Conservation (phyloP, 805 yeast species). For the Sungouiozyma ichnusensis region DNA sequence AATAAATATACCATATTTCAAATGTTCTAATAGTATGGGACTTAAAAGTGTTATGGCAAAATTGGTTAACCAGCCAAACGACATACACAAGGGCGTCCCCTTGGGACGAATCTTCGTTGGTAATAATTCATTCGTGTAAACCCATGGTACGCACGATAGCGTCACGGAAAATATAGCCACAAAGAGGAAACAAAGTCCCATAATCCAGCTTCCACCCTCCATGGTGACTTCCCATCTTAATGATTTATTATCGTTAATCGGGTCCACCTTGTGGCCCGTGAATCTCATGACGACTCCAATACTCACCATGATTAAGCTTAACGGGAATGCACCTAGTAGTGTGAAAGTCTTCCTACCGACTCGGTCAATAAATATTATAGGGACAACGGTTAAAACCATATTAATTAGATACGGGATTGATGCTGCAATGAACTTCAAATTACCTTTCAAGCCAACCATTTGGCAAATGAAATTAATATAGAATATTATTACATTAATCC, state of each 20-base stretch:
- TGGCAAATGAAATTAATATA: conserved; percentile 39
- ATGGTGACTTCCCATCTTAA: conserved; percentile 30
- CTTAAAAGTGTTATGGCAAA: conserved; percentile 31
- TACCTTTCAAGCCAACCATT: conserved; percentile 35
- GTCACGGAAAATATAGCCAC: conserved; percentile 39
- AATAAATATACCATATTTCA: conserved; percentile 34
- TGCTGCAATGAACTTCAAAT: conserved; percentile 26
- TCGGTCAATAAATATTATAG: conserved; percentile 34
- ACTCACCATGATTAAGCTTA: conserved; percentile 29
- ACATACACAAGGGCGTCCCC: conserved; percentile 38
- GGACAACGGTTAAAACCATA: conserved; percentile 34
- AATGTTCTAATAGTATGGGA: conserved; percentile 30
- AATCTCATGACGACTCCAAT: conserved; percentile 31
- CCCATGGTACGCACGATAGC: conserved; percentile 38
- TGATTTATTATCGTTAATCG: conserved; percentile 27
- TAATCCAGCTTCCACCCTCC: conserved; percentile 32
- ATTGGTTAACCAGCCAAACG: conserved; percentile 36
- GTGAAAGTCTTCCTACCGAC: conserved; percentile 39
- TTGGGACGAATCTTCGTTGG: conserved; percentile 36
- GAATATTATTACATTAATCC: conserved; percentile 35
- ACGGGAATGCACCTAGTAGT: conserved; percentile 33
- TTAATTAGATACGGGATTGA: conserved; percentile 34
- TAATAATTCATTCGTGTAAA: conserved; percentile 41
- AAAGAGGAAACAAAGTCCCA: conserved; percentile 36
- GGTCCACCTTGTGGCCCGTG: conserved; percentile 28